Conservation (phyloP, 352 stramenopile species). For the Phytopythium mirpurense region DNA sequence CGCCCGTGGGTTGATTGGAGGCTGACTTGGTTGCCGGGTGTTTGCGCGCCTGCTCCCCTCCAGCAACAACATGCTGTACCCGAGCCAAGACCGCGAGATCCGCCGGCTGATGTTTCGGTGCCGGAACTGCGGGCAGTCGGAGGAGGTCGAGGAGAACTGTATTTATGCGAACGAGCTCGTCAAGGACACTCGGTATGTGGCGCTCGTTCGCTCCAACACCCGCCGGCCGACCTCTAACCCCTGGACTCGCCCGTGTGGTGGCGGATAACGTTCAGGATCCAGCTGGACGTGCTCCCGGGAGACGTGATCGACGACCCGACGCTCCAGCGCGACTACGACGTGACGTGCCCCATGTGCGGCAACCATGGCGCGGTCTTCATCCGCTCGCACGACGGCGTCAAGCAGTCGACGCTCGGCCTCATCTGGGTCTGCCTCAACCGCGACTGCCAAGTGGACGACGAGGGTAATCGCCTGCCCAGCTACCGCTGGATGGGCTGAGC, state of each 20-base stretch:
- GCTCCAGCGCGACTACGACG: constrained; percentile 85
- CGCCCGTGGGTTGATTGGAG: no score
- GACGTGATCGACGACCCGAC: constrained; percentile 88
- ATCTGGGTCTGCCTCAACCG: constrained; percentile 88
- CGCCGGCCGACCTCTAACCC: constrained; percentile 1
- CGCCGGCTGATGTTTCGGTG: constrained; percentile 83
- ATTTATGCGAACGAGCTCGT: constrained; percentile 91
- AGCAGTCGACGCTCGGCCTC: constrained; percentile 81
- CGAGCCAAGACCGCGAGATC: constrained; percentile 83
- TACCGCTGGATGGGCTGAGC: constrained; percentile 84
- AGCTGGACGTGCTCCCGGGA: constrained; percentile 79
- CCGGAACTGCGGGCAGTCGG: constrained; percentile 81
- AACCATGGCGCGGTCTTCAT: constrained; percentile 85
- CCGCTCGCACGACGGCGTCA: constrained; percentile 84
- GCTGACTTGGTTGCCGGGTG: no score
- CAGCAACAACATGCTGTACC: constrained; percentile 92
- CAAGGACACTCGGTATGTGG: constrained; percentile 80
- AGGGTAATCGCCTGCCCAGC: constrained; percentile 77
- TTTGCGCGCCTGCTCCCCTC: background rate
- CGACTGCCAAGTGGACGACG: constrained; percentile 83
- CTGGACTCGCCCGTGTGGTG: background rate
- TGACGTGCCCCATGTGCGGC: constrained; percentile 71
- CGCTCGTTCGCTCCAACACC: no score
- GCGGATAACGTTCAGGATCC: constrained; percentile 31
- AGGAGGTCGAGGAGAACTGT: constrained; percentile 87